These are phyloP conservation scores for Diaporthe ampelina DNA, from an alignment of 2,329 filamentous ascomycete genomes.

Conservation along the genomic window DNA sequence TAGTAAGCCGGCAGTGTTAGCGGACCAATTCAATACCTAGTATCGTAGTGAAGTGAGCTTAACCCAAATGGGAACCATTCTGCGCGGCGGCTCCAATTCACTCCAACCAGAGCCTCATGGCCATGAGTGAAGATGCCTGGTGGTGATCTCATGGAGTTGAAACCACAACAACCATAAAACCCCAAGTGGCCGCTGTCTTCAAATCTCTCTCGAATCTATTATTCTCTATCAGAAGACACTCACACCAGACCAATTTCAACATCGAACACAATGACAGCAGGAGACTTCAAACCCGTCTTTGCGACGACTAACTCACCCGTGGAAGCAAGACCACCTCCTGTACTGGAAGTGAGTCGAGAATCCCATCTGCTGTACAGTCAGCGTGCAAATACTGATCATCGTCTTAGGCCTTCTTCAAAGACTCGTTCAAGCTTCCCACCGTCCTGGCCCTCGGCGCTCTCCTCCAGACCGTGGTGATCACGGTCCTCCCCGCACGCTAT, in stretches of 20 bases:
- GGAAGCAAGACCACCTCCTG: not conserved
- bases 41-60: not conserved
- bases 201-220: not conserved
- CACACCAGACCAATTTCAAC: not conserved
- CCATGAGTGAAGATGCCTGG: not conserved
- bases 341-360: not conserved
- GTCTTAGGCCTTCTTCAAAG: conserved; percentile 37
- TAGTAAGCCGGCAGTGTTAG: not conserved
- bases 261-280: conserved; percentile 13
- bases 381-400: not conserved
- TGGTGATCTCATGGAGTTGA: not conserved
- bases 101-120: not conserved
- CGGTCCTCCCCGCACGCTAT: conserved; percentile 36
- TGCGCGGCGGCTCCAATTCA: not conserved
- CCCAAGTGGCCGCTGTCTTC: not conserved
- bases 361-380: not conserved
- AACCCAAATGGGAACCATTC: not conserved
- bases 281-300: conserved; percentile 37
- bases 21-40: not conserved
- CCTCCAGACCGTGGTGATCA: conserved; percentile 17
- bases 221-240: not conserved
- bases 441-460: conserved; percentile 40
- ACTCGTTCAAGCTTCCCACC: conserved; percentile 38
- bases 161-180: not conserved
- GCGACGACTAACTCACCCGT: conserved; percentile 20